phyloP scores from a whole-genome alignment of 306 rosid species.

The Argentina anserina region DNA sequence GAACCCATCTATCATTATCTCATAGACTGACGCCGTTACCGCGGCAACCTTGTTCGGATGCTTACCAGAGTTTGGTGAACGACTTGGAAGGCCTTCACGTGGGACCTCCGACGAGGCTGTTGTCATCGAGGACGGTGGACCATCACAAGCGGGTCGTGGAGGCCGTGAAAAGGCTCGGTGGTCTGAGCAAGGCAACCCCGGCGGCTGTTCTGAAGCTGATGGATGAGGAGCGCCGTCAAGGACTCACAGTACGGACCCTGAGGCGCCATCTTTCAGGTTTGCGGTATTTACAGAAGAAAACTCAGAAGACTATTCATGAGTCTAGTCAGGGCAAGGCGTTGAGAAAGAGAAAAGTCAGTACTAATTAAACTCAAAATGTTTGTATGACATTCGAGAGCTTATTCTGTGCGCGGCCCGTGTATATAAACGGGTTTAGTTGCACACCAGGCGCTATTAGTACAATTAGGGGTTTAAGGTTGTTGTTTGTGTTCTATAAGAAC shows the following conservation, averaged over 20 bases:
- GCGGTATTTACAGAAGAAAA: background rate
- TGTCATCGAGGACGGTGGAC: background rate
- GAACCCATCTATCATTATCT: background rate
- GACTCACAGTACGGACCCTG: background rate
- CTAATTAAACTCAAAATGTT: background rate
- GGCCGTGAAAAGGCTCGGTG: background rate
- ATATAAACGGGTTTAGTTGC: no score
- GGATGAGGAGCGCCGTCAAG: conserved; percentile 1
- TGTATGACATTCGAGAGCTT: background rate
- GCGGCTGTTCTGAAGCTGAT: background rate
- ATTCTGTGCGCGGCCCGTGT: no score
- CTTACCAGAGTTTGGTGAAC: background rate
- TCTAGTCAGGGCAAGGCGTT: background rate
- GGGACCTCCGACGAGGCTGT: background rate
- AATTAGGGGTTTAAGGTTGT: no score
- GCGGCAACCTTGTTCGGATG: background rate
- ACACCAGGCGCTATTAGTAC: no score
- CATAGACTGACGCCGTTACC: background rate
- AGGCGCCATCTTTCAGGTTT: background rate
- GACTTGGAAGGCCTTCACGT: background rate
- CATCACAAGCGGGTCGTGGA: background rate
- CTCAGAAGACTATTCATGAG: background rate
- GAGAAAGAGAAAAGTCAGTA: background rate
- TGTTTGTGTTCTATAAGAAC: no score
- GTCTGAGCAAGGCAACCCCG: background rate